phyloP scores from a whole-genome alignment of 2,329 filamentous ascomycete genomes.

The Talaromyces sp. region DNA sequence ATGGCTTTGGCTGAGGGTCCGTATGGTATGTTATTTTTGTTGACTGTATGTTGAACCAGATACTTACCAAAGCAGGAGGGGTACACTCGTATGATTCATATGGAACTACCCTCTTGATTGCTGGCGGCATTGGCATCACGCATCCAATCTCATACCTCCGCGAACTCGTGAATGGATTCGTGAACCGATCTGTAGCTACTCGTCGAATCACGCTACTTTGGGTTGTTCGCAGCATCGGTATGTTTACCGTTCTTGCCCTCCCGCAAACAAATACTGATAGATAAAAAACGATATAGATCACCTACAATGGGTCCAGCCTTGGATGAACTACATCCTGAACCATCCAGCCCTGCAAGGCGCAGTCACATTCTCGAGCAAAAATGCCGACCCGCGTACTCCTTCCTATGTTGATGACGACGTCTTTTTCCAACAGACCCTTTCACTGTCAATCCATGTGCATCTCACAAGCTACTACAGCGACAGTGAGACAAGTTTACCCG shows the following conservation, averaged over 20 bases:
- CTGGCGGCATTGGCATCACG: conserved; percentile 86
- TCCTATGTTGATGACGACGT: conserved; percentile 29
- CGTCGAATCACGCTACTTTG: conserved; percentile 74
- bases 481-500: not conserved
- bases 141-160: conserved; percentile 81
- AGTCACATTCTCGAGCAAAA: conserved; percentile 35
- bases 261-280: conserved; percentile 41
- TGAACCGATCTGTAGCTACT: conserved; percentile 64
- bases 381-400: conserved; percentile 52
- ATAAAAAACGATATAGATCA: conserved; percentile 56
- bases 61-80: conserved; percentile 35
- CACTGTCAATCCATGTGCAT: conserved; percentile 52
- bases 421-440: conserved; percentile 65
- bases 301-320: conserved; percentile 81
- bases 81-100: conserved; percentile 79
- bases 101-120: conserved; percentile 79
- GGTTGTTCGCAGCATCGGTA: conserved; percentile 30
- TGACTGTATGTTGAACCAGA: not conserved
- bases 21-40: conserved; percentile 50
- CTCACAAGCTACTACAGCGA: conserved; percentile 10
- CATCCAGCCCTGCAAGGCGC: conserved; percentile 8
- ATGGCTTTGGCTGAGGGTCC: conserved; percentile 74
- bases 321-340: conserved; percentile 48
- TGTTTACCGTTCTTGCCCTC: not conserved
- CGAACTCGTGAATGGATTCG: conserved; percentile 62